These are phyloP conservation scores for Cynara cardunculus DNA, from an alignment of 129 eudicot genomes.

Conservation along the genomic window DNA sequence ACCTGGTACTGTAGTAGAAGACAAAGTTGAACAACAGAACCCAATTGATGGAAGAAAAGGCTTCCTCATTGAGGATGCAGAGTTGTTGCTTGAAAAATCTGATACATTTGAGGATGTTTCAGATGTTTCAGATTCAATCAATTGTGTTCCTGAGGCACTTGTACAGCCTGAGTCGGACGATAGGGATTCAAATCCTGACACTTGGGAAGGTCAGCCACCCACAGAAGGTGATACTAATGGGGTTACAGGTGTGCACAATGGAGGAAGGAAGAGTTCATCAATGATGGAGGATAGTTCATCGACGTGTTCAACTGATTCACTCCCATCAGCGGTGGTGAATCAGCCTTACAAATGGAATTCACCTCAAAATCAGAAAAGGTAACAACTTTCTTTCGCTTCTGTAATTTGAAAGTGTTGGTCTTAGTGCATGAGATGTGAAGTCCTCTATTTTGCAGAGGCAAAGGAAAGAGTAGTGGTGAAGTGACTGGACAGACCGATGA, in stretches of 20 bases:
- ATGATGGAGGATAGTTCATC: constrained; percentile 84
- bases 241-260: constrained; percentile 40
- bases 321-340: constrained; percentile 48
- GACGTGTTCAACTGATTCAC: constrained; percentile 85
- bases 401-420: not conserved
- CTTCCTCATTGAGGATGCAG: constrained; percentile 33
- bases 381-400: not conserved
- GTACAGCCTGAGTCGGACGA: constrained; percentile 70
- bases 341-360: constrained; percentile 43
- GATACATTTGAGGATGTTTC: constrained; percentile 60
- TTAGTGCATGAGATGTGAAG: not conserved
- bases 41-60: constrained; percentile 25
- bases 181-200: constrained; percentile 63
- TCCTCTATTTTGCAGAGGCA: constrained; percentile 36
- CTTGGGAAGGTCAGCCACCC: constrained; percentile 66
- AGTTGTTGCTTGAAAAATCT: constrained; percentile 33
- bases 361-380: constrained; percentile 53
- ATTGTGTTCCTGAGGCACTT: constrained; percentile 43
- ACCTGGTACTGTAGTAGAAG: constrained; percentile 23
- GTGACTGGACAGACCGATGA: constrained; percentile 33
- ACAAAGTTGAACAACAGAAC: constrained; percentile 36
- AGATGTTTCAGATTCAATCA: constrained; percentile 69
- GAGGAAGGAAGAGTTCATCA: constrained; percentile 47
- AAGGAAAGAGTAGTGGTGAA: constrained; percentile 35
- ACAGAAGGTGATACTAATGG: constrained; percentile 52